Base-by-base conservation (phyloP, 129 eudicot species). In the Scalesia atractyloides region DNA sequence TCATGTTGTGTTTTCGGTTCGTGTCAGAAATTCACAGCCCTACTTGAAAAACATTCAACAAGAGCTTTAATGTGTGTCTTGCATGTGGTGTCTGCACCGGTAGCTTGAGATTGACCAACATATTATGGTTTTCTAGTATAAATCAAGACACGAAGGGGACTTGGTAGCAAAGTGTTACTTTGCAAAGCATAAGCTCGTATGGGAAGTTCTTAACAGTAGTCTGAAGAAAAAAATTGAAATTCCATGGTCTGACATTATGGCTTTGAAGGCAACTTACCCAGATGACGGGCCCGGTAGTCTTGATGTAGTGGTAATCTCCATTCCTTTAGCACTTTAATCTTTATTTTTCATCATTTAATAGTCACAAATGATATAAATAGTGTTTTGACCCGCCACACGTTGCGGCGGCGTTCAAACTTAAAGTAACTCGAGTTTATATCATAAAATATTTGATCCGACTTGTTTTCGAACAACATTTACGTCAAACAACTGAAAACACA, bases 171-270 rank as follows among this genome's bases (percentile, higher is more conserved):
- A 89, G 78, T 93, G 97, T 79, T 93, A 93, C 73, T 93, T 89
- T 77, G 97, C 92, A 5, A 93, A 86, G 88, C 97, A 86, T 81
- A 89, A 93, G 84, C 83, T 93, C 26, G 95, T 89, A 0, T 93
- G 98, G 98, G 98, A 93, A 84, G 89, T 93, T 82, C 95, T 93
- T 72, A 91, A 93, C 59, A 92, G 96, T 4, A 89, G 96, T 17
- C 95, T 89, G 16, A 93, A 89, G 83, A 93, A 93, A 77, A 93
- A 89, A 86, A 84, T 93, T 48, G 97, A 93, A 84, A 85, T 93
- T 77, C 91, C 84, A 80, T 93, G 97, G 98, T 93, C 97, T 22
- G 92, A 89, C 70, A 89, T 93, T 66, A 75, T 84, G 95, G 97
- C 84, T 59, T 49, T 93, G 82, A 93, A 89, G 79, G 98, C 98